These are phyloP conservation scores for Pleurotus eryngii DNA, from an alignment of 768 basidiomycete genomes.

Conservation along the genomic window DNA sequence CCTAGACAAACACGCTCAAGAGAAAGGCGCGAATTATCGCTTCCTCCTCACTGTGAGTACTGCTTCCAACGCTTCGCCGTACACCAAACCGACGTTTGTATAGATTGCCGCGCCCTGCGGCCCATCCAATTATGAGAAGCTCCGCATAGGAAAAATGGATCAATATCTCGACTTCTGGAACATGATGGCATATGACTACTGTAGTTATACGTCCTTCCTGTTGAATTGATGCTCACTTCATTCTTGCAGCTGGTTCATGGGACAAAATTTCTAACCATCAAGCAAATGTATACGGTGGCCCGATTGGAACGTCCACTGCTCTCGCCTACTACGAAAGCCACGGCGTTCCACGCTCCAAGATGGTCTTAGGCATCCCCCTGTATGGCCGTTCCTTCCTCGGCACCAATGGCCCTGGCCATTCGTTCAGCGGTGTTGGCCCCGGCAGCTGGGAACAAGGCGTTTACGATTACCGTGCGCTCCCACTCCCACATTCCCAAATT, in stretches of 20 bases:
- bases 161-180: slow-evolving; percentile 93
- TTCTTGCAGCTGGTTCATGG: slow-evolving; percentile 67
- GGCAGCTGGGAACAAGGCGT: slow-evolving; percentile 90
- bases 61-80: background rate
- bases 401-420: slow-evolving; percentile 75
- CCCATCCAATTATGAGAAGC: slow-evolving; percentile 75
- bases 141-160: slow-evolving; percentile 84
- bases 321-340: slow-evolving; percentile 67
- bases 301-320: slow-evolving; percentile 59
- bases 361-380: slow-evolving; percentile 88
- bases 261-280: slow-evolving; percentile 74
- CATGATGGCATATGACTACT: slow-evolving; percentile 90
- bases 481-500: slow-evolving; percentile 66
- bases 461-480: slow-evolving; percentile 93
- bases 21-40: slow-evolving; percentile 52
- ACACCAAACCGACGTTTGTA: slow-evolving; percentile 6
- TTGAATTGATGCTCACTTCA: slow-evolving; percentile 1
- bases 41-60: slow-evolving; percentile 72
- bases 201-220: slow-evolving; percentile 32
- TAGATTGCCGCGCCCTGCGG: slow-evolving; percentile 95
- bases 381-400: slow-evolving; percentile 91
- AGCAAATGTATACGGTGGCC: slow-evolving; percentile 74
- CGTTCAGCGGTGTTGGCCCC: slow-evolving; percentile 79
- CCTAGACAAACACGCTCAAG: slow-evolving; percentile 70
- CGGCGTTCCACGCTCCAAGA: slow-evolving; percentile 75